Percentiles rank a stretch among this genome's conserved stretches.
Conservation (phyloP, 2,329 filamentous ascomycete genomes). For the Fusarium penzigii region DNA sequence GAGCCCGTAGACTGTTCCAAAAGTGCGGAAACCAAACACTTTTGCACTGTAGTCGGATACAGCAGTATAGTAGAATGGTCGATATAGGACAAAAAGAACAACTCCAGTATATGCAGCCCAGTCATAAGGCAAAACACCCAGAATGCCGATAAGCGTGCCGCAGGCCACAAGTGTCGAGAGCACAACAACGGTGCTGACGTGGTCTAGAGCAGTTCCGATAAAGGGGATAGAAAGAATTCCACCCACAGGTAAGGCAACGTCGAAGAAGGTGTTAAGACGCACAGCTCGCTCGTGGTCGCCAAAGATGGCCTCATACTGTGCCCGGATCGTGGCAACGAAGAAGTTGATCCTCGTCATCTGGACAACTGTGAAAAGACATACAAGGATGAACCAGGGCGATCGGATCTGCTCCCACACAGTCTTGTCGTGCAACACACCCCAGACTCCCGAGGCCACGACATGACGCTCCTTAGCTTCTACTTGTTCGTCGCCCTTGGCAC, state of each 20-base stretch:
- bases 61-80: slow-evolving; percentile 88
- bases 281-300: slow-evolving; percentile 60
- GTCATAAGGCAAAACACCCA: slow-evolving; percentile 69
- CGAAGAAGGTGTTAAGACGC: slow-evolving; percentile 80
- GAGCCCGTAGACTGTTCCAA: slow-evolving; percentile 90
- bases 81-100: slow-evolving; percentile 77
- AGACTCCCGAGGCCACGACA: slow-evolving; percentile 74
- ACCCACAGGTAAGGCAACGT: slow-evolving; percentile 74
- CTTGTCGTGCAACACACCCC: slow-evolving; percentile 79
- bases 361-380: slow-evolving; percentile 77
- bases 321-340: slow-evolving; percentile 83
- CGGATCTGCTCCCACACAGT: slow-evolving; percentile 72
- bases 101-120: slow-evolving; percentile 78
- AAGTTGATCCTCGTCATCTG: slow-evolving; percentile 87
- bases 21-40: slow-evolving; percentile 89
- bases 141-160: slow-evolving; percentile 73
- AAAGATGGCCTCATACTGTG: slow-evolving; percentile 79
- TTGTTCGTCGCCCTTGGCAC: slow-evolving; percentile 61
- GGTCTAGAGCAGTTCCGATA: slow-evolving; percentile 78
- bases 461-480: slow-evolving; percentile 67
- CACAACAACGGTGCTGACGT: slow-evolving; percentile 70
- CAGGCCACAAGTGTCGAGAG: slow-evolving; percentile 68
- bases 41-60: slow-evolving; percentile 89
- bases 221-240: slow-evolving; percentile 85
- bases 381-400: slow-evolving; percentile 82